Base-by-base conservation (phyloP, 768 basidiomycete genomes). In the Pisolithus sp. region DNA sequence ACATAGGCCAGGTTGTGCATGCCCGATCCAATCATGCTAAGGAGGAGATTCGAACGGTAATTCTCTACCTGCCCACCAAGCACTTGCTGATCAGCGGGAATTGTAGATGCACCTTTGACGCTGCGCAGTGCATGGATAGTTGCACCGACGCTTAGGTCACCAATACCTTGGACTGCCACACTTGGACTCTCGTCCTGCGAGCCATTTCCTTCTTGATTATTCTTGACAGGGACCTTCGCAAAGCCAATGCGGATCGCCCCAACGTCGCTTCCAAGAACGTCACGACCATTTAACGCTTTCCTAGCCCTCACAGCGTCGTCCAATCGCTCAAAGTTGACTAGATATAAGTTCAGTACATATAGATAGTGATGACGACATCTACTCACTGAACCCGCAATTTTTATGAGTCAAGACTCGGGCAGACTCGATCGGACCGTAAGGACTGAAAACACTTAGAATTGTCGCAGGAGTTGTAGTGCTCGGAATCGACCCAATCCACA, bases 401-500 rank as follows among this genome's bases (percentile, higher is more conserved):
- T 98, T 98, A 74, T 96, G 93, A 4, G 93, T 94, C 60, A 99
- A 74, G 13, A 98, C 93, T 53, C 96, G 76, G 8, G 95, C 96
- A 46, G 90, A 94, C 71, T 99, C 96, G 57, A 99, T 97, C 3
- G 94, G 91, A 0, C 96, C 96, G 62, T 92, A 99, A 18, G 94
- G 93, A 60, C 93, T 93, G 66, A 99, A 99, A 39, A 99, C 90
- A 59, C 92, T 93, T 48, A 97, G 70, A 57, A 99, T 89, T 2
- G 92, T 94, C 2, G 90, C 89, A 7, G 96, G 92, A 5, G 93
- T 96, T 10, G 95, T 97, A 3, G 89, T 89, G 3, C 88, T 88
- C 9, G 96, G 96, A 61, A 99, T 96, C 40, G 90, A 93, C 5
- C 96, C 96, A 62, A 99, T 90, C 95, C 96, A 99, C 20, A 98